Evolutionary conservation across 208 protist genomes (phyloP).

Genomic region (Acanthamoeba sp.): DNA sequence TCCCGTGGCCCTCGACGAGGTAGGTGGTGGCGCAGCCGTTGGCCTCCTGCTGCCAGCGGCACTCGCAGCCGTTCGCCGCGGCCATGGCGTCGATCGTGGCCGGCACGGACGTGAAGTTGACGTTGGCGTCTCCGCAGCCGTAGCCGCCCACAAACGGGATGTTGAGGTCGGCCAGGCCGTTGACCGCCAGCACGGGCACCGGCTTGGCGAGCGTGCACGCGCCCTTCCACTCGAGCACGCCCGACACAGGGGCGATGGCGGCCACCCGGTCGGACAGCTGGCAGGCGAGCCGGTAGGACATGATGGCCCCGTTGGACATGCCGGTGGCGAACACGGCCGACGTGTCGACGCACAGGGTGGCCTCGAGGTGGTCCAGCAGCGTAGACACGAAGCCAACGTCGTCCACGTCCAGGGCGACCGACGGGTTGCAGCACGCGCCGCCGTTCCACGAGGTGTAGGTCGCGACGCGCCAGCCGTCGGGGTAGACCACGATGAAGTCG

Average conservation of each 20-base stretch:
- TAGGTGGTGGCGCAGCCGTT: neutral
- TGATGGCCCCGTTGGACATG: constrained; percentile 22
- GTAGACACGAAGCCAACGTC: neutral
- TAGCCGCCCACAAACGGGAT: neutral
- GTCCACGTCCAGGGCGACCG: neutral
- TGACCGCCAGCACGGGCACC: neutral
- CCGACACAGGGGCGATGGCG: neutral
- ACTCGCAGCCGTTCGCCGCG: neutral
- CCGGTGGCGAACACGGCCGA: neutral
- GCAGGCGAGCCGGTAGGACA: constrained; percentile 24
- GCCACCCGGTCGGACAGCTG: constrained; percentile 4
- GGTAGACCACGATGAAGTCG: constrained; percentile 57
- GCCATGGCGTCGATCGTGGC: constrained; percentile 2
- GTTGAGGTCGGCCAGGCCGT: constrained; percentile 23
- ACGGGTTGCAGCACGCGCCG: constrained; percentile 26
- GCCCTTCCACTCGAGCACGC: neutral
- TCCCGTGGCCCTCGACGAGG: neutral
- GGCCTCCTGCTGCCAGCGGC: constrained; percentile 1
- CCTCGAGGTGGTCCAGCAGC: constrained; percentile 24
- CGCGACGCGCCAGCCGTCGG: neutral
- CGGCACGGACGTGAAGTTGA: constrained; percentile 49
- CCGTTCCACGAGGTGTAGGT: neutral
- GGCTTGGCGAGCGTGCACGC: neutral
- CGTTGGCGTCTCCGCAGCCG: neutral
- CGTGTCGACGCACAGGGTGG: constrained; percentile 9